Percentiles rank a stretch among this genome's conserved stretches.
phyloP scores from a whole-genome alignment of 2,329 filamentous ascomycete species.

The Lecanosticta acicola region DNA sequence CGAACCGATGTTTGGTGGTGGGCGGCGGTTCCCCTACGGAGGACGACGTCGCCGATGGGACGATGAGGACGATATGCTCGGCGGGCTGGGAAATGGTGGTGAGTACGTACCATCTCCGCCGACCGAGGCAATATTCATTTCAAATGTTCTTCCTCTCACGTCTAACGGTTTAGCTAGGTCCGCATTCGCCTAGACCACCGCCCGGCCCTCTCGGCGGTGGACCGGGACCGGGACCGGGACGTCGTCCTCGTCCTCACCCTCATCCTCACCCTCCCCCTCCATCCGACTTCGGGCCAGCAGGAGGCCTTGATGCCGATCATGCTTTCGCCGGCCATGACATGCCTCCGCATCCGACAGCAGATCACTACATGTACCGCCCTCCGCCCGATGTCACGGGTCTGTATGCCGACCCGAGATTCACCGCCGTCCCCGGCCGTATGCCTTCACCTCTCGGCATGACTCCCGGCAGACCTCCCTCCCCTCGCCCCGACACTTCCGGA shows the following conservation, averaged over 20 bases:
- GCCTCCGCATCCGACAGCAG: background rate
- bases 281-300: too few species aligned
- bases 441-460: background rate
- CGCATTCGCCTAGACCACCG: background rate
- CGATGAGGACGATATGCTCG: slow-evolving; percentile 16
- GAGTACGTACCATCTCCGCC: background rate
- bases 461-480: background rate
- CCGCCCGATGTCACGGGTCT: too few species aligned
- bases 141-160: background rate
- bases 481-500: background rate
- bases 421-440: background rate
- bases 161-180: background rate
- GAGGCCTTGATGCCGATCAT: too few species aligned
- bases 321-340: background rate
- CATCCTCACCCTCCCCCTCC: too few species aligned
- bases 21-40: background rate
- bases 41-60: slow-evolving; percentile 8
- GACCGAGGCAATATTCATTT: background rate
- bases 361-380: background rate
- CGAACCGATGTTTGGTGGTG: background rate
- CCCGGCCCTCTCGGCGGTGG: too few species aligned
- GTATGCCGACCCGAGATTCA: background rate
- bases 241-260: background rate
- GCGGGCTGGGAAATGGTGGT: background rate
- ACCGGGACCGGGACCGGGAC: background rate